phyloP scores from a whole-genome alignment of 208 protist genomes.

The Naegleria gruberi region DNA sequence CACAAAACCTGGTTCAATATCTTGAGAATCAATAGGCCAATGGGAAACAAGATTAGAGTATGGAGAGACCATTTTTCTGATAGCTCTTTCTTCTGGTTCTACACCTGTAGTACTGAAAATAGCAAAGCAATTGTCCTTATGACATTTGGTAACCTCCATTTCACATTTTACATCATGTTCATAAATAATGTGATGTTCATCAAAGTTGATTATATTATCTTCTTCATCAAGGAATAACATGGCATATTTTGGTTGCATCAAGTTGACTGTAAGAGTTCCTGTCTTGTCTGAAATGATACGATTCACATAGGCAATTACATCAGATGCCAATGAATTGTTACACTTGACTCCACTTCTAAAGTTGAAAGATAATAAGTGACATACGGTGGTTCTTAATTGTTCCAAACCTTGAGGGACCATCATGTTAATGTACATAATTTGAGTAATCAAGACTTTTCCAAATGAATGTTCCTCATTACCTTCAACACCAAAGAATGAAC shows the following conservation, averaged over 20 bases:
- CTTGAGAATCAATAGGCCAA: not conserved
- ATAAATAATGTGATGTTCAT: not conserved
- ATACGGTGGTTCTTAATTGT: not conserved
- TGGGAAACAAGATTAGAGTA: not conserved
- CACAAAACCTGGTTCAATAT: not conserved
- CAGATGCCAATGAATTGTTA: not conserved
- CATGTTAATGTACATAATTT: slow-evolving; percentile 22
- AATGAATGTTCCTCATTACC: not conserved
- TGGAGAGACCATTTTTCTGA: not conserved
- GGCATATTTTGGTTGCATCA: not conserved
- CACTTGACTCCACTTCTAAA: not conserved
- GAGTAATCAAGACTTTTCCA: not conserved
- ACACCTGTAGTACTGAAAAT: not conserved
- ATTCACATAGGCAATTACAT: not conserved
- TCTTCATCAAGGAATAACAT: not conserved
- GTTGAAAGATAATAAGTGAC: not conserved
- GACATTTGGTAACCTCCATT: not conserved
- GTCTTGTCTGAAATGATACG: slow-evolving; percentile 7
- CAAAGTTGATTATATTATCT: not conserved
- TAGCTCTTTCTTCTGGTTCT: not conserved
- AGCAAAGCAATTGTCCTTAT: not conserved
- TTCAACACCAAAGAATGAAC: not conserved
- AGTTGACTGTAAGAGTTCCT: not conserved
- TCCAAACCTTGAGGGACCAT: slow-evolving; percentile 11
- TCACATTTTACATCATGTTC: not conserved